Conservation (phyloP, 306 rosid genomes). For the Pyrus pyrifolia region DNA sequence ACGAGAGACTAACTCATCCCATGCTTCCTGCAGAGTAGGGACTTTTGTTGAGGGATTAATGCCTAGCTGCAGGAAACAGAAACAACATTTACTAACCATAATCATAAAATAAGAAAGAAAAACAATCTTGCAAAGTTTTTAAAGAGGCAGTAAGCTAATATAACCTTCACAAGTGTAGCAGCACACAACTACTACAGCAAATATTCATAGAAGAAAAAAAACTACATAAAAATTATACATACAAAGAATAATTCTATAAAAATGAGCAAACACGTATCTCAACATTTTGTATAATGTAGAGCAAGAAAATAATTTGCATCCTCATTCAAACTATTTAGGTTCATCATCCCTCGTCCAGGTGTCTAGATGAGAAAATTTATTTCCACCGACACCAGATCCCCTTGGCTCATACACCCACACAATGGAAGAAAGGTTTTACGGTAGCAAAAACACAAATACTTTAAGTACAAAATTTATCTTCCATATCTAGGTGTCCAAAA, state of each 20-base stretch:
- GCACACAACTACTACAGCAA: not conserved
- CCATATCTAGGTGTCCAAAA: not conserved
- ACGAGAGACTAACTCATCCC: slow-evolving; percentile 48
- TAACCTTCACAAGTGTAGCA: not conserved
- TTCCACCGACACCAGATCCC: too few relatives aligned
- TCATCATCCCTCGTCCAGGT: too few relatives aligned
- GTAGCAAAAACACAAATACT: not conserved
- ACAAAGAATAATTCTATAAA: too few relatives aligned
- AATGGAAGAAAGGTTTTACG: too few relatives aligned
- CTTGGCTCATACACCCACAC: too few relatives aligned
- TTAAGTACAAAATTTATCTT: not conserved
- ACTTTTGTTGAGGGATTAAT: slow-evolving; percentile 28
- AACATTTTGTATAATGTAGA: not conserved
- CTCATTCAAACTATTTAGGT: not conserved
- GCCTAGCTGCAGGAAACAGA: slow-evolving; percentile 58
- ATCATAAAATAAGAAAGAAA: not conserved
- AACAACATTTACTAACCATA: not conserved
- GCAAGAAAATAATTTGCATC: not conserved
- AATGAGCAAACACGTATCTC: not conserved
- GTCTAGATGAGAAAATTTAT: too few relatives aligned
- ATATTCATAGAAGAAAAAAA: too few relatives aligned
- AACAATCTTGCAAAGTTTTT: not conserved
- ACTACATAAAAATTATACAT: too few relatives aligned
- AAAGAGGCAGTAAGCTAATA: not conserved
- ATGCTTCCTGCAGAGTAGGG: slow-evolving; percentile 54